These are phyloP conservation scores for Diaporthe vaccinii DNA, from an alignment of 2,329 filamentous ascomycete genomes.

Conservation along the genomic window DNA sequence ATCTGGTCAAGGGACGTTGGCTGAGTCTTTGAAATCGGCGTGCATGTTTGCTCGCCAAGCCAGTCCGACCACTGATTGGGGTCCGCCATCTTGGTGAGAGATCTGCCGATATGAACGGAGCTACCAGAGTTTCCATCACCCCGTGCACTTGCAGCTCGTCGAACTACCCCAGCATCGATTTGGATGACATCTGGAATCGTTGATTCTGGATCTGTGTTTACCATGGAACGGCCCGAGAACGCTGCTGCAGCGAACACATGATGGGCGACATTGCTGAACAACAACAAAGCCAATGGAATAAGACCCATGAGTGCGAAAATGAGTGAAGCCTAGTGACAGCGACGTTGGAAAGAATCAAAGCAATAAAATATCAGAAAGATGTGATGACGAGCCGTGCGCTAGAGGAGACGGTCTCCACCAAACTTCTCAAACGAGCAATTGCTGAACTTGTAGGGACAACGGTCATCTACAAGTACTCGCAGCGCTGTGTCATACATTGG, in stretches of 20 bases:
- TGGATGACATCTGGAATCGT: background rate
- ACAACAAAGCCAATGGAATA: background rate
- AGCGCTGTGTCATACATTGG: accelerated
- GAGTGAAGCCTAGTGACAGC: background rate
- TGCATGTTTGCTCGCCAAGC: conserved; percentile 44
- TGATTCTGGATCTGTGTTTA: background rate
- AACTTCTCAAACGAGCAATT: background rate
- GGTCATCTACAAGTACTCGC: no score
- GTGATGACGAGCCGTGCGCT: background rate
- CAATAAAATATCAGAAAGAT: background rate
- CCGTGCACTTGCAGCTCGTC: background rate
- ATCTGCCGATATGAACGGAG: background rate
- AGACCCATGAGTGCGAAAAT: background rate
- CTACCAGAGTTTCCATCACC: background rate
- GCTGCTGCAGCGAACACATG: background rate
- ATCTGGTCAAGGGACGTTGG: conserved; percentile 45
- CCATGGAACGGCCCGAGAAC: background rate
- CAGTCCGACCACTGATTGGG: conserved; percentile 44
- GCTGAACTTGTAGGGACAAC: no score
- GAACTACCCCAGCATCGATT: background rate
- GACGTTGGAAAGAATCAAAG: background rate
- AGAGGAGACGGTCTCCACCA: background rate
- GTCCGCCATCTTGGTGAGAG: background rate
- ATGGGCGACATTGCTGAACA: background rate
- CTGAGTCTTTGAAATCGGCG: conserved; percentile 41